These are phyloP conservation scores for Saturnispora galanensis DNA, from an alignment of 805 yeast species.

Conservation along the genomic window DNA sequence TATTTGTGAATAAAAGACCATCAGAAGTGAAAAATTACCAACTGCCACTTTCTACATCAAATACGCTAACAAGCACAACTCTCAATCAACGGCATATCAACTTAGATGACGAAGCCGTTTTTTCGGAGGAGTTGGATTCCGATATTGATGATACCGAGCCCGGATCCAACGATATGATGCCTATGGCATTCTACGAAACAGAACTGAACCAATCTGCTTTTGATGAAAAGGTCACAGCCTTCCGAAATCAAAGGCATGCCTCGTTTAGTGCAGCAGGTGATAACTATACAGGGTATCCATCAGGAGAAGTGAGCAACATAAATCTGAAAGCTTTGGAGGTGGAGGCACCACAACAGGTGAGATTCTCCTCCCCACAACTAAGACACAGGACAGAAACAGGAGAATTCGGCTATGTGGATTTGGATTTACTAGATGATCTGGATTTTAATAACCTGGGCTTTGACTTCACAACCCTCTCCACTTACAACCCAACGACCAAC, in stretches of 20 bases:
- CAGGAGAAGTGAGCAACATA: conserved; percentile 7
- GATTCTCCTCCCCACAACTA: conserved; percentile 71
- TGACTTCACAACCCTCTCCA: conserved; percentile 11
- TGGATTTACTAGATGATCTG: conserved; percentile 20
- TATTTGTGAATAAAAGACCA: not conserved
- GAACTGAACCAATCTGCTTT: not conserved
- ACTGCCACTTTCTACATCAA: not conserved
- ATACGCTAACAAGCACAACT: not conserved
- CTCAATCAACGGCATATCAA: not conserved
- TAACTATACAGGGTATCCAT: conserved; percentile 41
- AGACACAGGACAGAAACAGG: conserved; percentile 20
- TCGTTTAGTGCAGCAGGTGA: conserved; percentile 58
- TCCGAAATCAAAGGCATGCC: conserved; percentile 35
- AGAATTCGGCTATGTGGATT: conserved; percentile 26
- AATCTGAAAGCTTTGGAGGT: conserved; percentile 11
- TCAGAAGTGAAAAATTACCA: not conserved
- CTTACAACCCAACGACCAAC: conserved; percentile 4
- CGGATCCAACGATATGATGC: conserved; percentile 6
- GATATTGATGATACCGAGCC: conserved; percentile 10
- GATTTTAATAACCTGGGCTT: conserved; percentile 21
- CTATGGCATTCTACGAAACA: conserved; percentile 9
- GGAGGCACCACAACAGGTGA: conserved; percentile 60
- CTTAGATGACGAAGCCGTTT: not conserved
- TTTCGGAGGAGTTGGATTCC: conserved; percentile 11
- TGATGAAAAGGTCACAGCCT: conserved; percentile 4